These are phyloP conservation scores for Astrothelium subdiscretum DNA, from an alignment of 495 filamentous ascomycete species.

Conservation along the genomic window DNA sequence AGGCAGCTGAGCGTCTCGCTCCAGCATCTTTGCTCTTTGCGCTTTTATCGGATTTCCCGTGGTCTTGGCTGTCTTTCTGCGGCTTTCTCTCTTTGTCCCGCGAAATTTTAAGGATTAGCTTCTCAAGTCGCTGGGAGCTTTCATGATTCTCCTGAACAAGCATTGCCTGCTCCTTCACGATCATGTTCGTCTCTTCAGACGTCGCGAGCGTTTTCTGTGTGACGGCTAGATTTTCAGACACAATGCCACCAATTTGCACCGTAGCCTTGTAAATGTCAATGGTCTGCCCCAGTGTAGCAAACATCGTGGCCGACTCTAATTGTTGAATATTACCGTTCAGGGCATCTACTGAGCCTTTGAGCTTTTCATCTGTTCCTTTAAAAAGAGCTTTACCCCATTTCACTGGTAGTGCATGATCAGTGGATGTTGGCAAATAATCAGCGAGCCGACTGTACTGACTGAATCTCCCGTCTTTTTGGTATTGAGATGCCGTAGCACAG, in stretches of 20 bases:
- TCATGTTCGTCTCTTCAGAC: not conserved
- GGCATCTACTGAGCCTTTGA: not conserved
- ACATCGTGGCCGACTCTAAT: not conserved
- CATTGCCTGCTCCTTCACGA: not conserved
- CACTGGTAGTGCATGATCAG: not conserved
- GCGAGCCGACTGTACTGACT: not conserved
- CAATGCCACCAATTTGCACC: not conserved
- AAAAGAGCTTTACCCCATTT: slow-evolving; percentile 1
- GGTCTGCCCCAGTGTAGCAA: not conserved
- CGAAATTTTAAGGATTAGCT: not conserved
- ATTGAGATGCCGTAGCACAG: not conserved
- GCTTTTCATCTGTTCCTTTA: not conserved
- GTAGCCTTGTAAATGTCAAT: not conserved
- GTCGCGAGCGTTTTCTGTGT: not conserved
- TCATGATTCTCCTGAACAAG: not conserved
- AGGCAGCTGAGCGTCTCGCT: not conserved
- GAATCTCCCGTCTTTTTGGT: not conserved
- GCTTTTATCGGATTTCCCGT: not conserved
- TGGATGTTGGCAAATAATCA: not conserved
- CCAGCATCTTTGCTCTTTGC: not conserved
- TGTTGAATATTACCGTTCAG: not conserved
- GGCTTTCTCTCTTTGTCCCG: not conserved
- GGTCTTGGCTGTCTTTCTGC: not conserved
- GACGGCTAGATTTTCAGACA: not conserved
- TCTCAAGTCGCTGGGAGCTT: not conserved